Evolutionary conservation across 2,329 filamentous ascomycete genomes (phyloP), one percentile per base, ranked within the genome.

Genomic region (Colletotrichum graminicola): DNA sequence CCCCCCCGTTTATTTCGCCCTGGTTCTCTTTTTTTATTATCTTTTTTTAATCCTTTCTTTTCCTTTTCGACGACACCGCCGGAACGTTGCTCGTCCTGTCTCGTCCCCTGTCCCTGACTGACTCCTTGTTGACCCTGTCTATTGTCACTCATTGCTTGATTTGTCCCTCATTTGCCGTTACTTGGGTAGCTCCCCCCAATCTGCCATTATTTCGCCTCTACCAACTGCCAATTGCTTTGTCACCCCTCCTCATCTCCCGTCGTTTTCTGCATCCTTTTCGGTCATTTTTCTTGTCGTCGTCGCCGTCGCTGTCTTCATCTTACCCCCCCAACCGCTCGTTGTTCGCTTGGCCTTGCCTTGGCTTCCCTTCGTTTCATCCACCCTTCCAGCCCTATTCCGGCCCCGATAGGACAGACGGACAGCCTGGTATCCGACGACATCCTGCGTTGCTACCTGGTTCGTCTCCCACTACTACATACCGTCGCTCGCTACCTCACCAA

Each of bases 11-110:
- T 45, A 62, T 62, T 70, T 66, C 49, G 69, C 54, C 66, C 69
- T 54, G 39, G 32, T 62, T 56, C n/a, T 45, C 5, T 16, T 39
- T 45, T n/a, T 14, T 16, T 39, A n/a, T 14, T 14, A 12, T 39
- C 4, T 39, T 16, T 39, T 39, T 11, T 39, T 39, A n/a, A 29
- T 29, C 29, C 4, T 43, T 43, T 21, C 16, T n/a, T 11, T 57
- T 56, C 10, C 10, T 57, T 56, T 45, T 52, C 39, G 54, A 69
- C 69, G 55, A 72, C 69, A 72, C 69, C 60, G 69, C 69, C 60
- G 69, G 68, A 51, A 68, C 51, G 65, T 68, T 68, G 66, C 62
- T 71, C 68, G 66, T 72, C 69, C 65, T 69, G 65, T 69, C 66
- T 72, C 59, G 69, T 64, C 66, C 54, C 26, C 45, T 49, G 45